A percentile compares a stretch with the other conserved stretches of the same genome.
Conservation (phyloP, 768 basidiomycete genomes). For the Termitomyces sp. region DNA sequence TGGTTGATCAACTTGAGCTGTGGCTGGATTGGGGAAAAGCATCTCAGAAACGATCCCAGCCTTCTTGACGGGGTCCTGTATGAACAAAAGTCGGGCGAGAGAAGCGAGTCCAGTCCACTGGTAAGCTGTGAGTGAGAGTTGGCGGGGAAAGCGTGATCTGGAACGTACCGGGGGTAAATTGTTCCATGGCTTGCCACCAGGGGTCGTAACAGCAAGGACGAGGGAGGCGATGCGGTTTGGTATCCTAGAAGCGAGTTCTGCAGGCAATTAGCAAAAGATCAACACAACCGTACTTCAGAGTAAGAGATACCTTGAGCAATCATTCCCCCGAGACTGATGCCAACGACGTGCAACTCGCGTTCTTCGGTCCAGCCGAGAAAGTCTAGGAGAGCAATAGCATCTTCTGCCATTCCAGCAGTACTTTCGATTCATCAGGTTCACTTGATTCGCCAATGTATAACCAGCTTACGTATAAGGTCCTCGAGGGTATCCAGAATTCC, state of each 20-base stretch:
- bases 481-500: constrained; percentile 62
- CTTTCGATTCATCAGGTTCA: constrained; percentile 27
- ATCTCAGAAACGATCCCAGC: constrained; percentile 48
- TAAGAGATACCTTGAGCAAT: constrained; percentile 6
- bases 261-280: not conserved
- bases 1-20: not conserved
- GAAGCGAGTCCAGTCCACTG: constrained; percentile 36
- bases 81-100: constrained; percentile 34
- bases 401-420: constrained; percentile 75
- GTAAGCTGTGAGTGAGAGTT: not conserved
- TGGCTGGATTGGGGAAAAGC: constrained; percentile 41
- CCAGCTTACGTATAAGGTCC: constrained; percentile 77
- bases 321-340: constrained; percentile 80
- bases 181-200: constrained; percentile 51
- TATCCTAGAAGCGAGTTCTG: constrained; percentile 66
- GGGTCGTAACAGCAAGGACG: constrained; percentile 62
- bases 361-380: constrained; percentile 65
- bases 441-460: not conserved
- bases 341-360: constrained; percentile 64
- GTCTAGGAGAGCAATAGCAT: constrained; percentile 61
- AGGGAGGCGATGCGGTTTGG: constrained; percentile 66
- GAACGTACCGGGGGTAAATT: constrained; percentile 60
- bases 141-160: not conserved
- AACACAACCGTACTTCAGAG: too few species aligned
- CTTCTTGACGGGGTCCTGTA: constrained; percentile 41